Conservation (phyloP, 208 protist species). For the Acanthamoeba culbertsoni region DNA sequence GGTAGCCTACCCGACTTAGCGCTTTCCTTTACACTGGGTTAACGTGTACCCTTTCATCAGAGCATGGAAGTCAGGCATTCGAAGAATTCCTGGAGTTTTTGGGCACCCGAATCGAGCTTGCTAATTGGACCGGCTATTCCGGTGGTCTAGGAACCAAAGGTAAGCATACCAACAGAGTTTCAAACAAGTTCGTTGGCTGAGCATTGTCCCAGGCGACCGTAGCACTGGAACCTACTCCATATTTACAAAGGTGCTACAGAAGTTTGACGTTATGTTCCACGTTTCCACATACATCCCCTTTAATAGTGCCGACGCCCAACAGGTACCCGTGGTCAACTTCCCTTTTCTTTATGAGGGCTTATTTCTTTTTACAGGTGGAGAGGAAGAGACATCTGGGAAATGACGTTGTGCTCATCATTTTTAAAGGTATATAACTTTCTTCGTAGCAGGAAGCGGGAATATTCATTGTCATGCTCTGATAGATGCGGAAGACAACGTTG, state of each 20-base stretch:
- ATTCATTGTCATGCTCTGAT: background rate
- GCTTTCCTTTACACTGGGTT: too few relatives aligned
- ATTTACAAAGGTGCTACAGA: background rate
- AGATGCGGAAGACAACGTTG: background rate
- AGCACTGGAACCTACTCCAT: conserved; percentile 44
- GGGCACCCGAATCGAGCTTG: background rate
- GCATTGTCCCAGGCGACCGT: background rate
- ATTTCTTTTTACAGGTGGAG: conserved; percentile 60
- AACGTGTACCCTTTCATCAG: background rate
- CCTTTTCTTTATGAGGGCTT: background rate
- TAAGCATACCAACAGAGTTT: background rate
- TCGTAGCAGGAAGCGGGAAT: background rate
- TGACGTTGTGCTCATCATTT: conserved; percentile 76
- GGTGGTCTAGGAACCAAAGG: background rate
- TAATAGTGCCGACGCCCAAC: conserved; percentile 40
- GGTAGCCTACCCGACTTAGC: too few relatives aligned
- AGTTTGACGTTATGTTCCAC: conserved; percentile 59
- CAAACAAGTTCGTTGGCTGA: background rate
- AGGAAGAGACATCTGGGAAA: conserved; percentile 75
- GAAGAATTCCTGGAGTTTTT: background rate
- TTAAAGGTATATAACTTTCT: conserved; percentile 30
- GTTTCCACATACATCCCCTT: conserved; percentile 53
- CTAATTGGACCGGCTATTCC: background rate
- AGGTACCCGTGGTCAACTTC: background rate
- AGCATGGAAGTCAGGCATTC: background rate